These are phyloP conservation scores for Blastocystis sp. DNA, from an alignment of 352 stramenopile genomes.

Conservation along the genomic window DNA sequence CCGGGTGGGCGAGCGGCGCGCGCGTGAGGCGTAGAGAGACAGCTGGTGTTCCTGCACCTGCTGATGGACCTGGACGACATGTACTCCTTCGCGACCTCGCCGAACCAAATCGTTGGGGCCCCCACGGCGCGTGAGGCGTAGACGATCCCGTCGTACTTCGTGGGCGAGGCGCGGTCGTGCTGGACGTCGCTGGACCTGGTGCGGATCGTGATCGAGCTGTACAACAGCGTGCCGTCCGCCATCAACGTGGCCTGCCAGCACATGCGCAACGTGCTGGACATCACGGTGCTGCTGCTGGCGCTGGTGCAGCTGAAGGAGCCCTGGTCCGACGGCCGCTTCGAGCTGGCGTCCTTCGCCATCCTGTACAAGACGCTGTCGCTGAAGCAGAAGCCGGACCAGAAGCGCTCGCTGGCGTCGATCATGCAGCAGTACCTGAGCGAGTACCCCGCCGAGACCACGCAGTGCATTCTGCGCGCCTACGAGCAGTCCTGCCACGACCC, in stretches of 20 bases:
- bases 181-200: slow-evolving; percentile 57
- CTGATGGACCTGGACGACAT: not conserved
- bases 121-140: not conserved
- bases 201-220: slow-evolving; percentile 13
- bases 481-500: not conserved
- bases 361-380: slow-evolving; percentile 20
- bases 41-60: slow-evolving; percentile 10
- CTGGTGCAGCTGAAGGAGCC: slow-evolving; percentile 31
- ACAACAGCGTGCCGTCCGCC: too few species aligned
- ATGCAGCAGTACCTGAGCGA: slow-evolving; percentile 22
- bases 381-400: slow-evolving; percentile 2
- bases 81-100: slow-evolving; percentile 1
- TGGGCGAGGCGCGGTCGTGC: slow-evolving; percentile 25
- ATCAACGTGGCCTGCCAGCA: not conserved
- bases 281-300: slow-evolving; percentile 52
- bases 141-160: not conserved
- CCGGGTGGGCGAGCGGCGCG: not conserved
- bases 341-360: slow-evolving; percentile 5
- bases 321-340: not conserved
- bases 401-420: not conserved
- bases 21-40: not conserved
- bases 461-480: slow-evolving; percentile 7
- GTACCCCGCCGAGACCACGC: not conserved
- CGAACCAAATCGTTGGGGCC: slow-evolving; percentile 25
- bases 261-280: slow-evolving; percentile 1